phyloP scores from a whole-genome alignment of 768 basidiomycete species.

The Phallus indusiatus region DNA sequence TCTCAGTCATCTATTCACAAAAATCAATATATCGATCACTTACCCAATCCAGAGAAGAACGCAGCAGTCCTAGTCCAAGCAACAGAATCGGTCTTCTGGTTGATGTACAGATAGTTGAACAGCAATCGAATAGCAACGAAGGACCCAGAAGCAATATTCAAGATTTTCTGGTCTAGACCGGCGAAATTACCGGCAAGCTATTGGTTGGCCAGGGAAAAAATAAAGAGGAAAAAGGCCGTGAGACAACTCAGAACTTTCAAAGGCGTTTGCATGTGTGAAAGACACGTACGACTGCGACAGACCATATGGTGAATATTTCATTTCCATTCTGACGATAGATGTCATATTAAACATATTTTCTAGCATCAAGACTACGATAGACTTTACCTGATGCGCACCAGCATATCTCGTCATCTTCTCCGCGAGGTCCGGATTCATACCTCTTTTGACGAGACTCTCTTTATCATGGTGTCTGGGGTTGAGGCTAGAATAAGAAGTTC shows the following conservation, averaged over 20 bases:
- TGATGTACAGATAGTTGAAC: slow-evolving; percentile 25
- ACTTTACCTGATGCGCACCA: slow-evolving; percentile 22
- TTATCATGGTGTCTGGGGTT: slow-evolving; percentile 22
- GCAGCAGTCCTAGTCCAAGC: not conserved
- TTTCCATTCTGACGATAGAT: slow-evolving; percentile 20
- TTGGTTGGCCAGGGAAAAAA: too few species aligned
- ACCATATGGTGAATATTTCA: slow-evolving; percentile 27
- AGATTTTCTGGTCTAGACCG: slow-evolving; percentile 21
- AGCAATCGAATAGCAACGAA: slow-evolving; percentile 20
- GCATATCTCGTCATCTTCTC: slow-evolving; percentile 25
- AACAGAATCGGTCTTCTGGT: slow-evolving; percentile 5
- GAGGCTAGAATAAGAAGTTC: slow-evolving; percentile 16
- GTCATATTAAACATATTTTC: not conserved
- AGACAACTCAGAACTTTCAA: not conserved
- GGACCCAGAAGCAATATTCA: slow-evolving; percentile 24
- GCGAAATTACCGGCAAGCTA: slow-evolving; percentile 24
- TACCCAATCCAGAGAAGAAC: slow-evolving; percentile 1
- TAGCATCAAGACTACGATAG: not conserved
- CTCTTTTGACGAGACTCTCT: slow-evolving; percentile 17
- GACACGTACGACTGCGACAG: slow-evolving; percentile 21
- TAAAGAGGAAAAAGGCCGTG: too few species aligned
- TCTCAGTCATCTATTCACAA: not conserved
- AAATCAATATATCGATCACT: not conserved
- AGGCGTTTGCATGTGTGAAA: not conserved
- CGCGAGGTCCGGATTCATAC: slow-evolving; percentile 17